Evolutionary conservation across 768 basidiomycete genomes (phyloP).

Genomic region (Boletus bicolor): DNA sequence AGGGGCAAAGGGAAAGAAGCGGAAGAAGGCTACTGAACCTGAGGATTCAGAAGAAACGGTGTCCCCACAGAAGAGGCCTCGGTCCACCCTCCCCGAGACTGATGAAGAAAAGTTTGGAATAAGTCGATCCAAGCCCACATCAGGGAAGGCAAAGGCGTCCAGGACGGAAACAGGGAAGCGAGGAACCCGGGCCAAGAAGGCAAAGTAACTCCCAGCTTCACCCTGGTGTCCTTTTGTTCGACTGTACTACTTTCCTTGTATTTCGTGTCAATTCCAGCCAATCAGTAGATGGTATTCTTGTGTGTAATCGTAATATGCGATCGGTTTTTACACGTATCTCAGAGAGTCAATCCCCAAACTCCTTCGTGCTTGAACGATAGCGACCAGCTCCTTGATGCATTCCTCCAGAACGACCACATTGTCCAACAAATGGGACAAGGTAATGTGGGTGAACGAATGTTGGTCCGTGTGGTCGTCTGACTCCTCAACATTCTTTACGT

Average conservation of each 20-base stretch:
- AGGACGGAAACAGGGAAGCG: constrained; percentile 27
- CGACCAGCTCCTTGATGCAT: constrained; percentile 87
- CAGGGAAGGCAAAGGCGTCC: constrained; percentile 41
- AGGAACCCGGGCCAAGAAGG: constrained; percentile 33
- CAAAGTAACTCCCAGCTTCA: constrained; percentile 24
- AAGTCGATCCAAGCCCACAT: constrained; percentile 56
- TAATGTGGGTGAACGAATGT: constrained; percentile 46
- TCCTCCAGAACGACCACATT: constrained; percentile 95
- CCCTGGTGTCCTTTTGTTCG: background rate
- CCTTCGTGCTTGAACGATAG: constrained; percentile 79
- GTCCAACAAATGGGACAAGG: constrained; percentile 82
- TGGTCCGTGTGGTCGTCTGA: constrained; percentile 22
- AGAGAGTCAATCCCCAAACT: constrained; percentile 82
- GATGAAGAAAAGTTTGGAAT: constrained; percentile 64
- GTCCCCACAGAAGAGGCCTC: constrained; percentile 51
- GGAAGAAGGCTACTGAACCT: constrained; percentile 36
- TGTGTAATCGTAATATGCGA: constrained; percentile 8
- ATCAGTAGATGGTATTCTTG: background rate
- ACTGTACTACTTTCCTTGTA: background rate
- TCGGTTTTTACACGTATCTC: constrained; percentile 56
- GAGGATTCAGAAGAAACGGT: constrained; percentile 36
- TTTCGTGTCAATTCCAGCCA: background rate
- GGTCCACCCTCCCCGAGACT: constrained; percentile 49
- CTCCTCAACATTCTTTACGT: constrained; percentile 20
- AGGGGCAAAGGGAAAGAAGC: constrained; percentile 51